These are phyloP conservation scores for Polytrichum formosum DNA, from an alignment of 225 moss, liverwort and hornwort species.

Conservation along the genomic window DNA sequence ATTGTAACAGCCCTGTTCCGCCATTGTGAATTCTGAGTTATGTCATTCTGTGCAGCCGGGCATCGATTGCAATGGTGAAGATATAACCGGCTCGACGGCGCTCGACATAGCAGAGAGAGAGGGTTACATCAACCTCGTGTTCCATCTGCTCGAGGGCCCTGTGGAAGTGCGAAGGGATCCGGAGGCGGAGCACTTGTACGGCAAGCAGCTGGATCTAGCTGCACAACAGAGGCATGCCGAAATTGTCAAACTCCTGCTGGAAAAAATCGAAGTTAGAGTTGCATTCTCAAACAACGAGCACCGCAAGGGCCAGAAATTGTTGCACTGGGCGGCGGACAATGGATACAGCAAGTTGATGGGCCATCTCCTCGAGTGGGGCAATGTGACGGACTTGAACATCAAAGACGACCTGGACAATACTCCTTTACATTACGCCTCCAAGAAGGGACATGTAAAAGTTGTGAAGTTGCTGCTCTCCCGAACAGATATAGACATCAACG, in stretches of 20 bases:
- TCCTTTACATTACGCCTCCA: conserved; percentile 38
- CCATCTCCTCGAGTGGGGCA: conserved; percentile 34
- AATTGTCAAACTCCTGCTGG: conserved; percentile 28
- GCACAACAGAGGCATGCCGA: conserved; percentile 25
- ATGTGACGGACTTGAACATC: conserved; percentile 23
- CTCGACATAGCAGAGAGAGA: conserved; percentile 46
- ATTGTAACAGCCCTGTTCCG: too few species aligned
- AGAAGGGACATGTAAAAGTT: conserved; percentile 28
- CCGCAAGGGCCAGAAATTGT: conserved; percentile 13
- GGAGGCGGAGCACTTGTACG: conserved; percentile 39
- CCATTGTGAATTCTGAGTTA: too few species aligned
- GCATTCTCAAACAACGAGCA: conserved; percentile 14
- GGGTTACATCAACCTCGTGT: conserved; percentile 42
- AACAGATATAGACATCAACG: conserved; percentile 29
- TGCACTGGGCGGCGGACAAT: conserved; percentile 47
- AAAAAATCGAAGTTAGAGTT: conserved; percentile 37
- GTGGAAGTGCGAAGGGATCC: conserved; percentile 42
- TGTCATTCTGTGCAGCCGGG: conserved; percentile 15
- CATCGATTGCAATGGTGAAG: conserved; percentile 46
- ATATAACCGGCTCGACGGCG: conserved; percentile 30
- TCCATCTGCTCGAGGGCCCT: conserved; percentile 37
- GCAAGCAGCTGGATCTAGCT: conserved; percentile 49
- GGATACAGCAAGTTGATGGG: conserved; percentile 22
- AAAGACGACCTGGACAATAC: conserved; percentile 14
- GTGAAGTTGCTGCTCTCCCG: conserved; percentile 20